These are phyloP conservation scores for Penicillium capsulatum DNA, from an alignment of 2,329 filamentous ascomycete species.

Conservation along the genomic window DNA sequence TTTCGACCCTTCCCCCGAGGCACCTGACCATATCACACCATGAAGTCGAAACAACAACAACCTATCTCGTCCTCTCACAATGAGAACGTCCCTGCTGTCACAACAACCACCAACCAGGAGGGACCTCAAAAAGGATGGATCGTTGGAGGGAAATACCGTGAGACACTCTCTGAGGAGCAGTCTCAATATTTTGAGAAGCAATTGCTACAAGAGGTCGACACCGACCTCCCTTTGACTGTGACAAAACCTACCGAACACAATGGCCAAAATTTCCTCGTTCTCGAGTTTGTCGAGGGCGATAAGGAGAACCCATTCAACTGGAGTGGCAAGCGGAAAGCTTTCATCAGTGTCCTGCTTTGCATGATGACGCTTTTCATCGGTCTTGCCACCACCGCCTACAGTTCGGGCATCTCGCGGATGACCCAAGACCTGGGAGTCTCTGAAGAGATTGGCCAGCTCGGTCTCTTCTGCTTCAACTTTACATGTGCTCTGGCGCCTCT, in stretches of 20 bases:
- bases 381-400: conserved; percentile 53
- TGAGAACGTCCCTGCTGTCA: conserved; percentile 16
- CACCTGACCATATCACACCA: too few relatives aligned
- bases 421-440: conserved; percentile 43
- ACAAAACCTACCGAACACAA: conserved; percentile 43
- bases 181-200: conserved; percentile 15
- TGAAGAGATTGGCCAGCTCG: conserved; percentile 45
- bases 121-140: conserved; percentile 19
- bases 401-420: conserved; percentile 49
- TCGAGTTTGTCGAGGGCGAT: conserved; percentile 47
- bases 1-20: too few relatives aligned
- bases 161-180: conserved; percentile 21
- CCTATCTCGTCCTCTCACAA: conserved; percentile 24
- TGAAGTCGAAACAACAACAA: conserved; percentile 23
- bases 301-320: conserved; percentile 53
- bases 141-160: conserved; percentile 27
- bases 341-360: conserved; percentile 48
- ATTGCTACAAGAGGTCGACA: conserved; percentile 39
- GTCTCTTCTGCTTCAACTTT: conserved; percentile 51
- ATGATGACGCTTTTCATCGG: conserved; percentile 54
- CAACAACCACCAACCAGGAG: conserved; percentile 7
- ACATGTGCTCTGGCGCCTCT: conserved; percentile 48
- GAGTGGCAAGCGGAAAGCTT: conserved; percentile 42
- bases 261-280: conserved; percentile 45
- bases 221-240: conserved; percentile 49